Percentiles rank a stretch among this genome's conserved stretches.
Evolutionary conservation across 2,329 filamentous ascomycete species (phyloP).

Genomic region (Neophaeococcomyces aloes): DNA sequence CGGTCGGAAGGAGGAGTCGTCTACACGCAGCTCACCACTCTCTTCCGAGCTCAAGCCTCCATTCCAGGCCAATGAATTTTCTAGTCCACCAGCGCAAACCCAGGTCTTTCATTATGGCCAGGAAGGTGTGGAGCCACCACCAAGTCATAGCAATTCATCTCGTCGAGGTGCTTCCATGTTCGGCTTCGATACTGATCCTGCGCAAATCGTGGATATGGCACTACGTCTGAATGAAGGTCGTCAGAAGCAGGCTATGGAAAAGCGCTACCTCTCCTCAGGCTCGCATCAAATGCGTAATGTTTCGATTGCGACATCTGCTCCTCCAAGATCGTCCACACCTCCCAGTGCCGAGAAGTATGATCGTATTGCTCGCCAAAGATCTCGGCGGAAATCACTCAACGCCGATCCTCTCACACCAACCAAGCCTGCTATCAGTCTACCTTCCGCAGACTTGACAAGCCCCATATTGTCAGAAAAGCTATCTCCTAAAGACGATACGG

Average conservation of each 20-base stretch:
- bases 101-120: too few relatives aligned
- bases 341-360: background rate
- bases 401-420: background rate
- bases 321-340: conserved; percentile 7
- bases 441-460: background rate
- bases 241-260: conserved; percentile 48
- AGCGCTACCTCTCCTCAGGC: conserved; percentile 30
- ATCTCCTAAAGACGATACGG: conserved; percentile 24
- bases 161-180: conserved; percentile 1
- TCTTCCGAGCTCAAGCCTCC: conserved; percentile 21
- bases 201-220: conserved; percentile 87
- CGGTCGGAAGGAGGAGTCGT: conserved; percentile 25
- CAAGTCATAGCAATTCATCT: background rate
- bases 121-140: background rate
- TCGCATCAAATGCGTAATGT: conserved; percentile 18
- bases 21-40: conserved; percentile 25
- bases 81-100: conserved; percentile 13
- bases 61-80: too few relatives aligned
- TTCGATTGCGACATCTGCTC: conserved; percentile 11
- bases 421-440: background rate
- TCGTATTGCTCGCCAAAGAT: background rate
- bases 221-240: conserved; percentile 76
- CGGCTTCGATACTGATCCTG: conserved; percentile 61
- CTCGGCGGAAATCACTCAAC: background rate
- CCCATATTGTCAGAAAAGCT: background rate